Base-by-base conservation (phyloP, 352 stramenopile species). In the Salisapilia sapeloensis region DNA sequence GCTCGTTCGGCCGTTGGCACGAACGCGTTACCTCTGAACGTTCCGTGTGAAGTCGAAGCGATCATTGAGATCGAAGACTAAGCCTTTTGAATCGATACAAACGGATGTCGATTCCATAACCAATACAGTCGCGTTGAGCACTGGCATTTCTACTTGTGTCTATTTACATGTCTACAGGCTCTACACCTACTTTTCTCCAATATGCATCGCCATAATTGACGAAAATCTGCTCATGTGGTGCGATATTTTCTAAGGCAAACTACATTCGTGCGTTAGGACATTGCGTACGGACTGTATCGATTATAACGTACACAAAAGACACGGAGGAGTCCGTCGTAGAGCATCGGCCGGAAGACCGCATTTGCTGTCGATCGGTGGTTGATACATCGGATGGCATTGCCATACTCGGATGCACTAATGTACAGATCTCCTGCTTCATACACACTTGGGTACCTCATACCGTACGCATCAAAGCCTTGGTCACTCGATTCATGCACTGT, bases 31-130 rank as follows among this genome's bases (percentile, higher is more conserved):
- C 93, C 94, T 26, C 60, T 99, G 24, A 95, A 96, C 46, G 85
- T 97, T 29, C 76, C 86, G 25, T 92, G 98, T 4, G 93, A 99
- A 69, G 81, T 99, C 21, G 94, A 99, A 60, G 81, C 86, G 38
- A 82, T 99, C 41, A 74, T 97, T 12, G 86, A 98, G 63, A 55
- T 98, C 26, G 72, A 96, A 35, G 59, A 93, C 31, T 78, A 67
- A 39, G 3, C n/a, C 15, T 17, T 9, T 17, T 8, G 12, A 33
- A 33, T 33, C 14, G 24, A 9, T 12, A n/a, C 24, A n/a, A n/a
- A 12, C 24, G n/a, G 9, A n/a, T n/a, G 9, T 28, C 24, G 24
- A 28, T 28, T 28, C 9, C 24, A 28, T 28, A 28, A 12, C 13
- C 30, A 33, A 33, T 48, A 15, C 9, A 20, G n/a, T n/a, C n/a